A percentile compares a stretch with the other conserved stretches of the same genome.
phyloP scores from a whole-genome alignment of 2,329 filamentous ascomycete species.

The Sarocladiaceae sp. region DNA sequence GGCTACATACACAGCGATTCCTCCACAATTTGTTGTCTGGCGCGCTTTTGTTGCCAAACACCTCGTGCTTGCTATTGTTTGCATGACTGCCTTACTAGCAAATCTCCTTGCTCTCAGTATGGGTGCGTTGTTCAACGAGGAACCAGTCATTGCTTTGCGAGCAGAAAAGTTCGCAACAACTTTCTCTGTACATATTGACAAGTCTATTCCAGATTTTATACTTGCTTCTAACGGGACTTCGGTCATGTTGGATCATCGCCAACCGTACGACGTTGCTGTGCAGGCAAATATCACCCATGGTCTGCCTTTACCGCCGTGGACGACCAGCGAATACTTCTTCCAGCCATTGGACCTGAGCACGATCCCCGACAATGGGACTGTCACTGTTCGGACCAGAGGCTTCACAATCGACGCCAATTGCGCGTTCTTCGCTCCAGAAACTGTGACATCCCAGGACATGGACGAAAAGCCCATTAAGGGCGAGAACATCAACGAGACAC shows the following conservation, averaged over 20 bases:
- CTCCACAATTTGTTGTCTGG: slow-evolving; percentile 46
- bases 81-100: slow-evolving; percentile 40
- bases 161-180: slow-evolving; percentile 11
- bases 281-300: slow-evolving; percentile 40
- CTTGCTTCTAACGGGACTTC: background rate
- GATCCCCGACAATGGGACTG: background rate
- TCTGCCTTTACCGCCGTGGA: slow-evolving; percentile 46
- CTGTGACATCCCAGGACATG: too few relatives aligned
- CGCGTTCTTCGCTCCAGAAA: too few relatives aligned
- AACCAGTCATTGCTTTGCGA: background rate
- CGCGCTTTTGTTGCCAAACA: slow-evolving; percentile 41
- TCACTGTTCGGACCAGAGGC: slow-evolving; percentile 19
- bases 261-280: slow-evolving; percentile 14
- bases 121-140: slow-evolving; percentile 44
- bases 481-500: too few relatives aligned
- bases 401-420: slow-evolving; percentile 23
- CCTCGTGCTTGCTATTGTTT: slow-evolving; percentile 41
- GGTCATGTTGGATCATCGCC: background rate
- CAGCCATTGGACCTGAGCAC: slow-evolving; percentile 31
- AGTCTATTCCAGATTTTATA: background rate
- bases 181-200: background rate
- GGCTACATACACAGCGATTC: slow-evolving; percentile 47
- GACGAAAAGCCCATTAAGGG: too few relatives aligned
- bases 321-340: slow-evolving; percentile 39
- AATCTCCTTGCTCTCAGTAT: slow-evolving; percentile 52